Evolutionary conservation across 2,329 filamentous ascomycete species (phyloP).

Genomic region (Cadophora gregata): DNA sequence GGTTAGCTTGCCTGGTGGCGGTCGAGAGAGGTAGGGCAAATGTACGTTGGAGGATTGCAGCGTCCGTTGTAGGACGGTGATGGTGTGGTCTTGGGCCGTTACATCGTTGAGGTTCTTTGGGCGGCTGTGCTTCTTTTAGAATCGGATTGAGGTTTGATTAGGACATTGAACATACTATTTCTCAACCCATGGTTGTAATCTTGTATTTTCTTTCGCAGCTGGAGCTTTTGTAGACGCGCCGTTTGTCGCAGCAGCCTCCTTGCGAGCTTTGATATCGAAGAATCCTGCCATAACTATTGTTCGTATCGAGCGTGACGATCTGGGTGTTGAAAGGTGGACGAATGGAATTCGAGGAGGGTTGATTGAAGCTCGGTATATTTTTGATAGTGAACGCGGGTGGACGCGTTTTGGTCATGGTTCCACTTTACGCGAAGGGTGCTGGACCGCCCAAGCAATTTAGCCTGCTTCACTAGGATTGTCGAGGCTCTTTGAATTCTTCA

Average conservation of each 20-base stretch:
- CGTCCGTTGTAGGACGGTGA: constrained; percentile 88
- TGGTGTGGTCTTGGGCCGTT: constrained; percentile 95
- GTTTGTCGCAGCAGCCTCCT: constrained; percentile 73
- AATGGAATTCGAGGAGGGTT: not conserved
- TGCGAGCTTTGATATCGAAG: constrained; percentile 93
- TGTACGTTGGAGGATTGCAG: constrained; percentile 89
- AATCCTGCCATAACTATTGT: constrained; percentile 76
- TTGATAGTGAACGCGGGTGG: not conserved
- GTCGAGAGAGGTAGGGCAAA: constrained; percentile 32
- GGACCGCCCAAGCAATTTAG: constrained; percentile 1
- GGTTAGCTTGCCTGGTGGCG: constrained; percentile 23
- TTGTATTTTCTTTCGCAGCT: constrained; percentile 65
- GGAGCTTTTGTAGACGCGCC: constrained; percentile 69
- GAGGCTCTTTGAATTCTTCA: not conserved
- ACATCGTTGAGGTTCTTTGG: constrained; percentile 95
- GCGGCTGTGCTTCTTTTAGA: constrained; percentile 62
- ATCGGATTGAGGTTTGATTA: constrained; percentile 41
- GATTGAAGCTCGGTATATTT: not conserved
- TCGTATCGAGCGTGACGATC: not conserved
- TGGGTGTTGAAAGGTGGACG: not conserved
- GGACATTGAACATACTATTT: constrained; percentile 77
- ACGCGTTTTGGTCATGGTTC: constrained; percentile 22
- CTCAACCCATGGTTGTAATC: constrained; percentile 94
- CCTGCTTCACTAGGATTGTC: not conserved
- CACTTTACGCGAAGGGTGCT: constrained; percentile 29